Evolutionary conservation across 2,329 filamentous ascomycete species (phyloP), one percentile per base, ranked within the genome.

Genomic region (Thyridium curvatum): DNA sequence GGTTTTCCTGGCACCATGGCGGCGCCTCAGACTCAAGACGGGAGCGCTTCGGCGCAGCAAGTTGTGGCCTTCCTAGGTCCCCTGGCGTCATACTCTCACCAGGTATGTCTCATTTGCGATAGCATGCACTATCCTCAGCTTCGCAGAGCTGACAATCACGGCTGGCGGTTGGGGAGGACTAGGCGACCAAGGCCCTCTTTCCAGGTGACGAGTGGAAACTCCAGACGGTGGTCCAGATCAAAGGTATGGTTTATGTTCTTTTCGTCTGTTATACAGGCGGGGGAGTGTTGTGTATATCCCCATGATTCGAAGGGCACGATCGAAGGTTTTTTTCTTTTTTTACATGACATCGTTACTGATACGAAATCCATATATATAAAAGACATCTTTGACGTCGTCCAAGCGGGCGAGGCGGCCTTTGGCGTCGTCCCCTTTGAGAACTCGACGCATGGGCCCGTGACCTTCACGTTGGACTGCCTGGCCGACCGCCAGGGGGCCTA

Each of bases 341-440:
- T 37, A 30, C 34, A 38, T 17, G 28, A 29, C 18, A 34, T 32
- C 18, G 14, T 32, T 17, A 30, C n/a, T n/a, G n/a, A 13, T 3
- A 12, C 21, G n/a, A n/a, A n/a, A n/a, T n/a, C n/a, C n/a, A 26
- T 26, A 26, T 26, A 6, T 26, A 10, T 2, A 16, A 13, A 47
- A 83, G 87, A 93, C 55, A 80, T 94, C 51, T 95, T 96, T 60
- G 71, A 81, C 37, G 73, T 80, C 13, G 84, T 95, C 6, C 87
- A 94, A 54, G 69, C 71, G 30, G 73, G 77, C 41, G 57, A 66
- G 33, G 78, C 77, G 1, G 63, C 74, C 38, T 82, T 82, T 41
- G 93, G 90, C 49, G 85, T 97, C 26, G 85, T 96, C 2, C 93
- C 93, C 7, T 90, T 95, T 62, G 91, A 97, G 59, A 98, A 98